Conservation (phyloP, 805 yeast genomes). For the Candida vartiovaarae region DNA sequence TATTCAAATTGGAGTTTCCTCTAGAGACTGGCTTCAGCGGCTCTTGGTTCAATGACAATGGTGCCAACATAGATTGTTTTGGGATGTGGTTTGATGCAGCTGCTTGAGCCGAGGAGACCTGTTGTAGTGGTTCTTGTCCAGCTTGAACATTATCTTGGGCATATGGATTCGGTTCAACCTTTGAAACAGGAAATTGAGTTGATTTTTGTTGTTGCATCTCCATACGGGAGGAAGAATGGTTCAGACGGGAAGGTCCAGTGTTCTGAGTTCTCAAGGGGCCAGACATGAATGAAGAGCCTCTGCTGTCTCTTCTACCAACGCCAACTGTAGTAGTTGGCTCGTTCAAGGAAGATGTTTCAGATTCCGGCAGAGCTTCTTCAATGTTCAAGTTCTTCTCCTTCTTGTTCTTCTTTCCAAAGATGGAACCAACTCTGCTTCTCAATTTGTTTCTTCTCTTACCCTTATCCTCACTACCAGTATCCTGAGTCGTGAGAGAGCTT, state of each 20-base stretch:
- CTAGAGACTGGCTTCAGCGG: constrained; percentile 31
- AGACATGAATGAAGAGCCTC: constrained; percentile 17
- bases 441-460: constrained; percentile 34
- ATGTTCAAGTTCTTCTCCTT: constrained; percentile 23
- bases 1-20: constrained; percentile 12
- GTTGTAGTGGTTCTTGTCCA: too few species aligned
- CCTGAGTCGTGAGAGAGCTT: neutral
- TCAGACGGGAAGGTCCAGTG: constrained; percentile 5
- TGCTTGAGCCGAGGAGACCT: neutral
- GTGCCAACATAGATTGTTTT: constrained; percentile 3
- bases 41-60: constrained; percentile 26
- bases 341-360: constrained; percentile 21
- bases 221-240: constrained; percentile 6
- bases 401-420: constrained; percentile 58
- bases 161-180: too few species aligned
- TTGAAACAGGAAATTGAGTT: neutral
- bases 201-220: neutral
- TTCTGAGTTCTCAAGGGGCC: neutral
- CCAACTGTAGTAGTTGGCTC: constrained; percentile 6
- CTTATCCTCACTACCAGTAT: constrained; percentile 11
- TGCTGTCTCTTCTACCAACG: constrained; percentile 13
- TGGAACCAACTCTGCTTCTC: constrained; percentile 69
- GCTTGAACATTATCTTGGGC: too few species aligned
- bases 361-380: constrained; percentile 16
- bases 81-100: constrained; percentile 11